Evolutionary conservation across 495 filamentous ascomycete species (phyloP).

Genomic region (Penicillium simplicissimum): DNA sequence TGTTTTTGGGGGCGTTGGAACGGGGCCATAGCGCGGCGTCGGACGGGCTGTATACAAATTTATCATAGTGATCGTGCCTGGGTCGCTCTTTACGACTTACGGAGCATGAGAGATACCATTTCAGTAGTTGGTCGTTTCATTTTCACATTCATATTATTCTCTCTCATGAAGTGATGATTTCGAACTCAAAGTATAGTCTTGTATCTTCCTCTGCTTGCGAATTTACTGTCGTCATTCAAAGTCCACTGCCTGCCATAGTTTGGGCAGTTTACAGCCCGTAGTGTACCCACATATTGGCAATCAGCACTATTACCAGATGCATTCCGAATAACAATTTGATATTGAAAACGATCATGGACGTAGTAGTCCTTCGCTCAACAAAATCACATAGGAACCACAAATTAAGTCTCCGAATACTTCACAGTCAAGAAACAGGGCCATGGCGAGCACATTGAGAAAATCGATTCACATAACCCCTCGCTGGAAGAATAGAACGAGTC

Average conservation of each 20-base stretch:
- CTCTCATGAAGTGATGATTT: not conserved
- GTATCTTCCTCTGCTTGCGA: not conserved
- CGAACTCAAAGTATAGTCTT: not conserved
- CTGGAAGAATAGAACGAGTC: not conserved
- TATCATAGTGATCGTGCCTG: not conserved
- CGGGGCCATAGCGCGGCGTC: constrained; percentile 4
- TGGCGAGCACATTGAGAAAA: not conserved
- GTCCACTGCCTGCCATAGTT: not conserved
- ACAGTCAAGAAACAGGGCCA: constrained; percentile 10
- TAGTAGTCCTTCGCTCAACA: constrained; percentile 14
- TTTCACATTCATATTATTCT: not conserved
- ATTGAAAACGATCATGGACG: constrained; percentile 8
- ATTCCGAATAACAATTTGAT: not conserved
- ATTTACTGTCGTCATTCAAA: not conserved
- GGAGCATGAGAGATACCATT: constrained; percentile 2
- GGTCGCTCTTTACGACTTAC: constrained; percentile 1
- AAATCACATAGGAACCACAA: constrained; percentile 14
- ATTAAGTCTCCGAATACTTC: constrained; percentile 16
- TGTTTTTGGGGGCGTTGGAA: constrained; percentile 10
- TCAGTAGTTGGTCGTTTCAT: not conserved
- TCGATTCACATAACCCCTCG: not conserved
- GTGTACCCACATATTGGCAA: not conserved
- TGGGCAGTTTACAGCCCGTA: too few relatives aligned
- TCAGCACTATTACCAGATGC: not conserved
- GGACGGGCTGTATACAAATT: not conserved